These are phyloP conservation scores for Fusarium newnesense DNA, from an alignment of 2,329 filamentous ascomycete species.

Conservation along the genomic window DNA sequence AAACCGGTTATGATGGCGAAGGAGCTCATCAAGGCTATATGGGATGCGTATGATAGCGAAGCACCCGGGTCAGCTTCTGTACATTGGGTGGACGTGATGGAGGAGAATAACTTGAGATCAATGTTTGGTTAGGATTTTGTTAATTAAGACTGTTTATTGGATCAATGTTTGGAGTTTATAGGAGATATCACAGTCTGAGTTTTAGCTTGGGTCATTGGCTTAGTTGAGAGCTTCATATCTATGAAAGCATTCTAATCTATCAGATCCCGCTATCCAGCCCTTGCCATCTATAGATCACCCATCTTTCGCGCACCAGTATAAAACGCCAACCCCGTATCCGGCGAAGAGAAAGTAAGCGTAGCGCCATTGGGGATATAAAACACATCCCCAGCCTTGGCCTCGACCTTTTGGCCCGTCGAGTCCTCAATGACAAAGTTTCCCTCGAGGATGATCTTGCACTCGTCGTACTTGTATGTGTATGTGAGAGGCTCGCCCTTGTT, in stretches of 20 bases:
- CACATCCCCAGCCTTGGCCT: slow-evolving; percentile 70
- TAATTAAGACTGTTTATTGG: slow-evolving; percentile 34
- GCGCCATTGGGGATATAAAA: slow-evolving; percentile 75
- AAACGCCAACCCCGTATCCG: slow-evolving; percentile 70
- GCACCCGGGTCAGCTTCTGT: slow-evolving; percentile 45
- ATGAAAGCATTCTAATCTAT: slow-evolving; percentile 24
- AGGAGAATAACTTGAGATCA: slow-evolving; percentile 46
- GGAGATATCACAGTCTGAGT: not conserved
- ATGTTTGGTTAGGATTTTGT: slow-evolving; percentile 46
- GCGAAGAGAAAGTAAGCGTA: slow-evolving; percentile 73
- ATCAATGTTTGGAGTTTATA: not conserved
- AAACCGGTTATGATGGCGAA: slow-evolving; percentile 56
- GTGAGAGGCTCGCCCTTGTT: slow-evolving; percentile 74
- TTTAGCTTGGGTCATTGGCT: not conserved
- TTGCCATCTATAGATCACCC: slow-evolving; percentile 38
- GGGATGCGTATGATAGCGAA: slow-evolving; percentile 54
- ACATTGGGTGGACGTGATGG: slow-evolving; percentile 58
- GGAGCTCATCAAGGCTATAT: slow-evolving; percentile 53
- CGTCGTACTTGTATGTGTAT: slow-evolving; percentile 76
- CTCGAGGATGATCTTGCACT: slow-evolving; percentile 79
- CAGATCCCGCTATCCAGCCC: slow-evolving; percentile 14
- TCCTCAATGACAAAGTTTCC: slow-evolving; percentile 73
- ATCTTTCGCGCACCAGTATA: slow-evolving; percentile 58
- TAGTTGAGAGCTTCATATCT: not conserved
- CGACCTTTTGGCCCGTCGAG: slow-evolving; percentile 68